A percentile compares a stretch with the other conserved stretches of the same genome.
These are phyloP conservation scores for Aspergillus fructus DNA, from an alignment of 2,329 filamentous ascomycete species.

Conservation along the genomic window DNA sequence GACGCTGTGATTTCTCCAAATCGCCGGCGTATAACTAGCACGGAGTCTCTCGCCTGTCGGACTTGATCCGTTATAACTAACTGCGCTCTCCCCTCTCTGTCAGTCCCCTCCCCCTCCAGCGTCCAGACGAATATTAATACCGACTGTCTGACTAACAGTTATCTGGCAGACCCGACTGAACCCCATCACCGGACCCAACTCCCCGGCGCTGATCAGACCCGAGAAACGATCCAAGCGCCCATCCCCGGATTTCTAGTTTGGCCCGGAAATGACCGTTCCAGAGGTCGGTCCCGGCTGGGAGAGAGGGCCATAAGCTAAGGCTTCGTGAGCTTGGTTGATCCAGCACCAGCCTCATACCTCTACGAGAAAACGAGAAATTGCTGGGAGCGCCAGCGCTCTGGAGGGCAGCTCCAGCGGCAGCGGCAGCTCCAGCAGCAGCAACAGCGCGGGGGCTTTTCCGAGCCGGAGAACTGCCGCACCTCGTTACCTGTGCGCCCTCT, in stretches of 20 bases:
- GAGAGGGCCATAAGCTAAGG: too few species aligned
- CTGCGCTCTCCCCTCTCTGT: not conserved
- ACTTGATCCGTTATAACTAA: conserved; percentile 17
- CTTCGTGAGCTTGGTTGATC: too few species aligned
- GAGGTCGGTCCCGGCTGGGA: too few species aligned
- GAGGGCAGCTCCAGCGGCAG: too few species aligned
- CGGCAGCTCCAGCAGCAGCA: not conserved
- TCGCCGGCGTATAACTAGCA: conserved; percentile 3
- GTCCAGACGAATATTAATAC: not conserved
- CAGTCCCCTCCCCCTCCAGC: not conserved
- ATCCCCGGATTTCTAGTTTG: not conserved
- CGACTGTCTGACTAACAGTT: not conserved
- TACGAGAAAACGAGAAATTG: too few species aligned
- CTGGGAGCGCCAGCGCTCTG: too few species aligned
- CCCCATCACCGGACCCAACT: not conserved
- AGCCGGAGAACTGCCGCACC: not conserved
- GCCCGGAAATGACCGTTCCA: not conserved
- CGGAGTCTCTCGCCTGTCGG: conserved; percentile 11
- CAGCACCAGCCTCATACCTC: too few species aligned
- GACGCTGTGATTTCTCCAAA: conserved; percentile 11
- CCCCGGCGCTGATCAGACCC: conserved; percentile 2
- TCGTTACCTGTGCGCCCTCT: not conserved
- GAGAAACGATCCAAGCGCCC: not conserved
- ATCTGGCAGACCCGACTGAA: not conserved
- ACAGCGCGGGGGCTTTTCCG: not conserved